phyloP scores from a whole-genome alignment of 495 filamentous ascomycete genomes.

The Aspergillus coremiiformis region DNA sequence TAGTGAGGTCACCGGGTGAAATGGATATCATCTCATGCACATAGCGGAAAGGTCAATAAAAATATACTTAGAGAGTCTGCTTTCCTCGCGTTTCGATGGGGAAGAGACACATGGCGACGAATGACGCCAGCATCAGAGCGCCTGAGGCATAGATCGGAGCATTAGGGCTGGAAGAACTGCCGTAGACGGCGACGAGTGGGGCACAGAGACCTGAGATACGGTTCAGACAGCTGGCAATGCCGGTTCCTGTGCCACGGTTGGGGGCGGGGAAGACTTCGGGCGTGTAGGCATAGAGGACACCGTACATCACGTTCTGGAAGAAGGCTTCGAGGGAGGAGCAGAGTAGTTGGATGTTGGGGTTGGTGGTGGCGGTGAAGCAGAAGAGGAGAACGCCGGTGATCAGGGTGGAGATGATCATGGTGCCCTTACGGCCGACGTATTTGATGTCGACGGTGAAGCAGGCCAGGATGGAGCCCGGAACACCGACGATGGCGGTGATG shows the following conservation, averaged over 20 bases:
- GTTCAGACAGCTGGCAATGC: conserved; percentile 51
- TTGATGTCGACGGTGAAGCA: conserved; percentile 50
- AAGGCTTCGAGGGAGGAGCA: conserved; percentile 50
- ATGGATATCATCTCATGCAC: too few species aligned
- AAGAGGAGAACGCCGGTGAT: conserved; percentile 53
- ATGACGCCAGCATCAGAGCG: conserved; percentile 43
- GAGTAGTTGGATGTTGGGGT: conserved; percentile 42
- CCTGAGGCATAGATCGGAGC: conserved; percentile 49
- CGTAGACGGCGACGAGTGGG: conserved; percentile 50
- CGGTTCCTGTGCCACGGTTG: conserved; percentile 51
- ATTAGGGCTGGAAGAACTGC: conserved; percentile 31
- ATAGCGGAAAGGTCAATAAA: too few species aligned
- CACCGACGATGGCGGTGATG: conserved; percentile 51
- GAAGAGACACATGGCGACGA: conserved; percentile 43
- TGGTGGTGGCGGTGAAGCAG: conserved; percentile 47
- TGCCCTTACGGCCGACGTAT: conserved; percentile 54
- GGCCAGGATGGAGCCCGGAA: conserved; percentile 50
- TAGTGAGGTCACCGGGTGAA: too few species aligned
- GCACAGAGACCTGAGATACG: conserved; percentile 52
- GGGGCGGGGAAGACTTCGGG: conserved; percentile 56
- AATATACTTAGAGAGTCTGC: conserved; percentile 33
- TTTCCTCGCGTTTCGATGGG: conserved; percentile 49
- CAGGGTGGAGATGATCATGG: conserved; percentile 46
- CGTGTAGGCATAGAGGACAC: conserved; percentile 54
- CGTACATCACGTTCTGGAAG: conserved; percentile 61